phyloP scores from a whole-genome alignment of 2,329 filamentous ascomycete genomes.

The Ophiostoma sp. region DNA sequence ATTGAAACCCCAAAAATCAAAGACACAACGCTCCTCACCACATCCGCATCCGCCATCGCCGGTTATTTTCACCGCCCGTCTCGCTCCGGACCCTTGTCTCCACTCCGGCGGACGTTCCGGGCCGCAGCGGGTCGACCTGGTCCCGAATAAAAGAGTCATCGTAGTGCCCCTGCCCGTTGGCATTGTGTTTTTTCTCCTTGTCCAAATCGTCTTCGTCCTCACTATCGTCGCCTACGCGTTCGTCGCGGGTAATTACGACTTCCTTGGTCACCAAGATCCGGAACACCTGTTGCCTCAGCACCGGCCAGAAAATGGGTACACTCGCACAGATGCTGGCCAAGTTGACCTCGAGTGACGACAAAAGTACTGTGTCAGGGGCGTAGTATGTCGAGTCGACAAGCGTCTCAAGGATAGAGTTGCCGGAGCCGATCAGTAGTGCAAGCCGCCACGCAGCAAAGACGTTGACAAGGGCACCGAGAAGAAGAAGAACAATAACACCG shows the following conservation, averaged over 20 bases:
- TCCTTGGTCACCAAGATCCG: conserved; percentile 33
- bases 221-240: background rate
- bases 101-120: conserved; percentile 12
- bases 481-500: conserved; percentile 34
- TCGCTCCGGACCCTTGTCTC: conserved; percentile 24
- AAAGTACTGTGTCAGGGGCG: conserved; percentile 32
- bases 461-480: conserved; percentile 27
- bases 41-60: background rate
- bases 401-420: conserved; percentile 29
- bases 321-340: conserved; percentile 31
- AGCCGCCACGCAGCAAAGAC: conserved; percentile 33
- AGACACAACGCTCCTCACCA: background rate
- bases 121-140: conserved; percentile 28
- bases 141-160: conserved; percentile 27
- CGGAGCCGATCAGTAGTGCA: conserved; percentile 30
- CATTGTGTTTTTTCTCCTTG: background rate
- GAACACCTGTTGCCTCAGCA: conserved; percentile 32
- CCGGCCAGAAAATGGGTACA: conserved; percentile 37
- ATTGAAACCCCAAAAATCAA: background rate
- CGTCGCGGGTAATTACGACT: conserved; percentile 13
- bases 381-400: conserved; percentile 36
- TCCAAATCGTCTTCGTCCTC: background rate
- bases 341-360: conserved; percentile 35
- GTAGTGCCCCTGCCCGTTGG: conserved; percentile 24
- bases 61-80: background rate